Evolutionary conservation across 2,329 filamentous ascomycete species (phyloP).

Genomic region (Karstenula rhodostoma): DNA sequence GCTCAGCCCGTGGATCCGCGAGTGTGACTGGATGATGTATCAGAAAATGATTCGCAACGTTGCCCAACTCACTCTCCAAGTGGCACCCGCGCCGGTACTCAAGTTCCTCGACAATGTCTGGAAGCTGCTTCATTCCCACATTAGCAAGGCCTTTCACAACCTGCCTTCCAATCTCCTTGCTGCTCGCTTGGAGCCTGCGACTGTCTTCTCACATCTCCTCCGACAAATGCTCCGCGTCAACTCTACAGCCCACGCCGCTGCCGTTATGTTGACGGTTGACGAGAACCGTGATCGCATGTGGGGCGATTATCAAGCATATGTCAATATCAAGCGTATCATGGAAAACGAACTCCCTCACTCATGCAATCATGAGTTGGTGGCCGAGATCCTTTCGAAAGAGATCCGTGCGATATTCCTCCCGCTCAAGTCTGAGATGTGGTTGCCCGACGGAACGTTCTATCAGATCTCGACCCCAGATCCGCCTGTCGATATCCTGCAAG

Average conservation of each 20-base stretch:
- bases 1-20: slow-evolving; percentile 90
- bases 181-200: slow-evolving; percentile 87
- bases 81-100: slow-evolving; percentile 86
- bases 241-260: slow-evolving; percentile 89
- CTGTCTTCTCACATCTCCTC: slow-evolving; percentile 85
- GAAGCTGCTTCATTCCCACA: slow-evolving; percentile 79
- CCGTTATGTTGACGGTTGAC: slow-evolving; percentile 88
- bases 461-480: slow-evolving; percentile 35
- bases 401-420: slow-evolving; percentile 76
- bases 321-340: slow-evolving; percentile 65
- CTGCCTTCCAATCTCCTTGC: slow-evolving; percentile 85
- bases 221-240: slow-evolving; percentile 92
- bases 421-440: slow-evolving; percentile 69
- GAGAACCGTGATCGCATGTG: slow-evolving; percentile 96
- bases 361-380: slow-evolving; percentile 63
- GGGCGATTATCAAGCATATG: slow-evolving; percentile 79
- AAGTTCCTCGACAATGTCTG: slow-evolving; percentile 89
- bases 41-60: slow-evolving; percentile 96
- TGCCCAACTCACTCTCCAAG: slow-evolving; percentile 86
- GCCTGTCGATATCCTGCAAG: slow-evolving; percentile 37
- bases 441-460: slow-evolving; percentile 64
- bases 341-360: slow-evolving; percentile 63
- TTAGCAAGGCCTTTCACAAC: slow-evolving; percentile 83
- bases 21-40: slow-evolving; percentile 95
- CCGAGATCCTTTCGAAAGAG: slow-evolving; percentile 65